Evolutionary conservation across 2,329 filamentous ascomycete species (phyloP).

Genomic region (Chaetomiaceae sp.): DNA sequence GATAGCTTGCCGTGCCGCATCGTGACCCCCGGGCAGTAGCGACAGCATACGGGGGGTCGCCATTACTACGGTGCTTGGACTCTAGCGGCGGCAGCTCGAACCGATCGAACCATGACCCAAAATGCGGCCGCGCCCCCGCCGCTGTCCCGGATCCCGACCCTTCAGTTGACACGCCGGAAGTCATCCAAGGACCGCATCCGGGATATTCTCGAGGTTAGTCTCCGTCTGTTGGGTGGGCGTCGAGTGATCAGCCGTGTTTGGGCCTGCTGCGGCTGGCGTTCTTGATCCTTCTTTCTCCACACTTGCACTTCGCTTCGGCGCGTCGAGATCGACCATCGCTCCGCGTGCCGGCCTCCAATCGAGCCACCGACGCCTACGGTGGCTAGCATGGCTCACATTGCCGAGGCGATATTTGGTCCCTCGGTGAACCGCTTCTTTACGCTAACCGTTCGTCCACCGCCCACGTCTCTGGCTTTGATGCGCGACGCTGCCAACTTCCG

Average conservation of each 20-base stretch:
- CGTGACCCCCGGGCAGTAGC: too few species aligned
- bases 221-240: too few species aligned
- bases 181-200: conserved; percentile 33
- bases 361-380: neutral
- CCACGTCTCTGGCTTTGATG: neutral
- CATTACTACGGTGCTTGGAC: too few species aligned
- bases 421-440: conserved; percentile 19
- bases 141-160: neutral
- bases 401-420: conserved; percentile 21
- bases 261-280: neutral
- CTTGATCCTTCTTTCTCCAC: neutral
- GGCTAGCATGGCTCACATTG: conserved; percentile 16
- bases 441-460: conserved; percentile 24
- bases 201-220: conserved; percentile 34
- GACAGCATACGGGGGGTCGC: too few species aligned
- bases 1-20: neutral
- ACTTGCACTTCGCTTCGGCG: neutral
- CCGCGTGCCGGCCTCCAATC: neutral
- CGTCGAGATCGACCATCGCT: neutral
- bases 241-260: neutral
- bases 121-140: conserved; percentile 7
- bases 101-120: conserved; percentile 3
- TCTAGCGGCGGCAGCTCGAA: neutral
- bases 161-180: conserved; percentile 21
- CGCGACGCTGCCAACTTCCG: neutral